Percentiles rank a stretch among this genome's conserved stretches.
Evolutionary conservation across 2,329 filamentous ascomycete genomes (phyloP).

Genomic region (Arachnopeziza araneosa): DNA sequence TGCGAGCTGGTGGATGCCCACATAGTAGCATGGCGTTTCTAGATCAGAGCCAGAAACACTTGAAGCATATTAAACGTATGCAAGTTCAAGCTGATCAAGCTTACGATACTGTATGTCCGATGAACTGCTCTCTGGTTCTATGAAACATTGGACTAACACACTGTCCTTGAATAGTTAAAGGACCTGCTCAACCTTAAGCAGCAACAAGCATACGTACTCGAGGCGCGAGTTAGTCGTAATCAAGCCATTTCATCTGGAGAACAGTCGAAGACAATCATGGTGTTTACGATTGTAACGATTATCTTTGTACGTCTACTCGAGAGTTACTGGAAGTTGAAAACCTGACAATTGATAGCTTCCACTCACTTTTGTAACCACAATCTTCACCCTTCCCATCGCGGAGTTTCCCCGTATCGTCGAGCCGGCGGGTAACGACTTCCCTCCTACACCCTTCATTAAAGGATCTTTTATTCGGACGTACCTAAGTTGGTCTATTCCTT

Average conservation of each 20-base stretch:
- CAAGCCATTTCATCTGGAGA: background rate
- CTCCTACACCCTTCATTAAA: background rate
- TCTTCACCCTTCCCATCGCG: slow-evolving; percentile 1
- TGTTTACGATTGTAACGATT: background rate
- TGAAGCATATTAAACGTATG: background rate
- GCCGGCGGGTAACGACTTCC: background rate
- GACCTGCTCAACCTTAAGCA: background rate
- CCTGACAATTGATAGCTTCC: background rate
- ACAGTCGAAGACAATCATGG: background rate
- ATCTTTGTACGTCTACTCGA: background rate
- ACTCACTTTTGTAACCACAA: background rate
- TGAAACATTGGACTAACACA: background rate
- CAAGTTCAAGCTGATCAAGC: background rate
- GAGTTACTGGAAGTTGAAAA: background rate
- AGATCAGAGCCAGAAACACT: background rate
- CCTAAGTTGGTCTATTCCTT: background rate
- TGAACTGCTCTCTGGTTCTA: background rate
- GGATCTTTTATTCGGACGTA: background rate
- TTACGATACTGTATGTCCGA: background rate
- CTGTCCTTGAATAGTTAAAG: background rate
- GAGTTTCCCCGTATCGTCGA: background rate
- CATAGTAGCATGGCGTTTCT: background rate
- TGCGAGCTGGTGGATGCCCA: background rate
- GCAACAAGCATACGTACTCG: background rate
- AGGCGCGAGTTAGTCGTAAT: background rate